Evolutionary conservation across 352 stramenopile species (phyloP), one percentile per base, ranked within the genome.

Genomic region (Phytopythium cucurbitacearum): DNA sequence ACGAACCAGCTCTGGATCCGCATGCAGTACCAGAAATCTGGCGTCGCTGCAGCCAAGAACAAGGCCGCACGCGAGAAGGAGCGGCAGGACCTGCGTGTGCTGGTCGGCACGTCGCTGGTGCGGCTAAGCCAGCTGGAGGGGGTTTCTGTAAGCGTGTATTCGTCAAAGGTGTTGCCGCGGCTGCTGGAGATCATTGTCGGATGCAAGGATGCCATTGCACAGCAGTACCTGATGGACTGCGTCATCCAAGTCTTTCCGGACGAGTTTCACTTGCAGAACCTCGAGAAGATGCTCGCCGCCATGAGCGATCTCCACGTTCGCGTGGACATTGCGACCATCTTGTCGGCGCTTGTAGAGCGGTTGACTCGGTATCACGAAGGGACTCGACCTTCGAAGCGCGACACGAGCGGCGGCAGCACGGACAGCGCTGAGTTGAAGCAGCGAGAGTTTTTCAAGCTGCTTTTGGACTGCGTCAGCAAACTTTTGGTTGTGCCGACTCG

Each of bases 1-100:
- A 98, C 97, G 57, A 99, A 99, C 65, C 91, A 96, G 12, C 80
- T 99, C 11, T 99, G 97, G 97, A 98, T 99, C n/a, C 94, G 97
- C 53, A 98, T 99, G 81, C 96, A 99, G 73, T 73, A 93, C 58
- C 70, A 95, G 64, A 71, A 90, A 60, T 62, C 67, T 56, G 62
- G 71, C 44, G 51, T 77, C 45, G 79, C 59, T 5, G 64, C 58
- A 10, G 51, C 57, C n/a, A 96, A 96, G 56, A 85, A 97, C 59
- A 76, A 76, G 35, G 69, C 84, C 7, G 83, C 80, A 16, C 71
- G 82, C 15, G 80, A 92, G 52, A 90, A 90, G 37, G 83, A 94
- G 61, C 76, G 83, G 0, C 94, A 98, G 64, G 96, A 99, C 54
- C 80, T 99, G 34, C 73, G 93, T n/a, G 76, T 99, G 34, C 71